phyloP scores from a whole-genome alignment of 2,329 filamentous ascomycete genomes.

The Trichoderma harzianum region DNA sequence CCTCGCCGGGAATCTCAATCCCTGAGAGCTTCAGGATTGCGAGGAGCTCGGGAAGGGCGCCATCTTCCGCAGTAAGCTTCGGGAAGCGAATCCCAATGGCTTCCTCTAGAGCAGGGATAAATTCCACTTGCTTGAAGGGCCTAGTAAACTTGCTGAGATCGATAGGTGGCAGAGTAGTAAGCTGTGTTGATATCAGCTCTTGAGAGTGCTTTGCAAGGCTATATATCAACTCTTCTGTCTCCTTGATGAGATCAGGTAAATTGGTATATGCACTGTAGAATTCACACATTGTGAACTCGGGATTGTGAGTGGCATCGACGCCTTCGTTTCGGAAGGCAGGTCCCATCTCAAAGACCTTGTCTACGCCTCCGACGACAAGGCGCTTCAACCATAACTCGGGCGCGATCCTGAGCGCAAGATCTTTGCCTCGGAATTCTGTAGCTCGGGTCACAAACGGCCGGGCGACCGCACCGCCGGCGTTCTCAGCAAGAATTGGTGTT shows the following conservation, averaged over 20 bases:
- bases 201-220: slow-evolving; percentile 54
- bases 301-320: slow-evolving; percentile 87
- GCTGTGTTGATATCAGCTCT: slow-evolving; percentile 42
- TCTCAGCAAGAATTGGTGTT: slow-evolving; percentile 80
- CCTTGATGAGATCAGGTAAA: slow-evolving; percentile 67
- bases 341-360: slow-evolving; percentile 89
- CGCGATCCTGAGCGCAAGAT: slow-evolving; percentile 79
- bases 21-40: slow-evolving; percentile 54
- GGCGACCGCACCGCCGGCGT: slow-evolving; percentile 83
- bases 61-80: slow-evolving; percentile 49
- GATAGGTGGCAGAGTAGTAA: slow-evolving; percentile 46
- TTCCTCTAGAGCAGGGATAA: slow-evolving; percentile 74
- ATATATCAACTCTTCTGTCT: slow-evolving; percentile 69
- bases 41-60: slow-evolving; percentile 57
- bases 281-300: slow-evolving; percentile 96
- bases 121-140: slow-evolving; percentile 69
- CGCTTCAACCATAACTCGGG: slow-evolving; percentile 95
- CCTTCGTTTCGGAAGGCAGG: slow-evolving; percentile 92
- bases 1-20: slow-evolving; percentile 63
- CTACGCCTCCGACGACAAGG: slow-evolving; percentile 82
- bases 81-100: slow-evolving; percentile 65
- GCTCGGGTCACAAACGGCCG: slow-evolving; percentile 80
- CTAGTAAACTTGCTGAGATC: slow-evolving; percentile 47
- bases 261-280: slow-evolving; percentile 88
- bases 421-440: slow-evolving; percentile 69